Base-by-base conservation (phyloP, 2,329 filamentous ascomycete species). In the Paecilomyces sp. region DNA sequence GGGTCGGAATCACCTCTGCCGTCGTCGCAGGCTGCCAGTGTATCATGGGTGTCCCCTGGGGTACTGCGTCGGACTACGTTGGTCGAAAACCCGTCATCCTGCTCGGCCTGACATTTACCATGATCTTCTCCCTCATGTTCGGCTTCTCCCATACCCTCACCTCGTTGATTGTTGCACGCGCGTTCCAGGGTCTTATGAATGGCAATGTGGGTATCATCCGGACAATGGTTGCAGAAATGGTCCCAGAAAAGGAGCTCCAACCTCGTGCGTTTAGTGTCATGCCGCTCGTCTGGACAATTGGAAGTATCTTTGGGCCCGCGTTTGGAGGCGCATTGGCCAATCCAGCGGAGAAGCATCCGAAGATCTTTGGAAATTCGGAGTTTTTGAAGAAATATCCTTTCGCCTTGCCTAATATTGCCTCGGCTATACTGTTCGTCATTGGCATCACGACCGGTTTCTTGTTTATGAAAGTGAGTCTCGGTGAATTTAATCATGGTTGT, bases 171-270 rank as follows among this genome's bases (percentile, higher is more conserved):
- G 72, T 81, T 3, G 84, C 91, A 12, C 85, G 93, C 69, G 88
- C 86, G 6, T 78, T 97, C n/a, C 84, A 90, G 66, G 93, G 94
- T 1, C 82, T 88, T 9, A 87, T 89, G 53, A 97, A 96, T 70
- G 94, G 93, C 58, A 97, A 97, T 70, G 88, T 93, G n/a, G 90
- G 94, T 1, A 97, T 97, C 12, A 87, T 90, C 79, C 78, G 88
- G 62, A 90, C 87, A 2, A 91, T 94, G 78, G 92, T 97, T 1
- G 93, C 93, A 0, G 93, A 97, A 74, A 87, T 97, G 82, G 92
- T 96, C 1, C 90, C 91, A 0, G 87, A 94, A 72, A 91, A 84
- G 71, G 89, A 92, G 69, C 80, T 96, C 6, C 93, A 97, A 70
- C 92, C 93, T 0, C 81, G 86, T 57, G 94, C 94, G 0, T 97